A percentile compares a stretch with the other conserved stretches of the same genome.
Conservation (phyloP, 176 grass and related monocot species). For the Triticum timopheevii region DNA sequence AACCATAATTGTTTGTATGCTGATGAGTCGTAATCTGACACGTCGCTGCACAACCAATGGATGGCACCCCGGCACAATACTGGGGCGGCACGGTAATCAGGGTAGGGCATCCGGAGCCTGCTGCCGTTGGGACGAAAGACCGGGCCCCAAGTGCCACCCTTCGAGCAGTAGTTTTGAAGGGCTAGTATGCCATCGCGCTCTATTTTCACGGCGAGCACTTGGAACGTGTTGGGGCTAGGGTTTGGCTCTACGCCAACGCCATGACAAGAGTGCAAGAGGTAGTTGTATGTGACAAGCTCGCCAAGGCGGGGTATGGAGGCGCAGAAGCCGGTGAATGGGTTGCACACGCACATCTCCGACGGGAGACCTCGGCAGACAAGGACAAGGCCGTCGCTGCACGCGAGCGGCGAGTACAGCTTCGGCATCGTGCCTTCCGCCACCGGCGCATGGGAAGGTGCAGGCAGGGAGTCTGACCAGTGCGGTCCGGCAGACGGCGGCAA, state of each 20-base stretch:
- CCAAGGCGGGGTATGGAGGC: neutral
- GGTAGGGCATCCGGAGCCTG: no score
- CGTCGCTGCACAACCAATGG: no score
- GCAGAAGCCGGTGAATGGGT: neutral
- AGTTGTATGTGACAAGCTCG: neutral
- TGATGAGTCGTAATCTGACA: no score
- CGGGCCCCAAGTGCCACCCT: neutral
- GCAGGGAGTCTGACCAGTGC: constrained; percentile 16
- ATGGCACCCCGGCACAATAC: no score
- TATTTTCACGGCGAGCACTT: neutral
- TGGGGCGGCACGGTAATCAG: no score
- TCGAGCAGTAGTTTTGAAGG: constrained; percentile 22
- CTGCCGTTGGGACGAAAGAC: neutral
- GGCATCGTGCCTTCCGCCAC: neutral
- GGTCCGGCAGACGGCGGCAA: neutral
- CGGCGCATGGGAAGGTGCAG: neutral
- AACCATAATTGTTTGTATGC: no score
- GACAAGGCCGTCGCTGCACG: constrained; percentile 3
- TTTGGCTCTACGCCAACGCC: neutral
- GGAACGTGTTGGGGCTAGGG: neutral
- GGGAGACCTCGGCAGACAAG: neutral
- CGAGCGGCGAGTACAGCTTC: neutral
- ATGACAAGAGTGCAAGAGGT: neutral
- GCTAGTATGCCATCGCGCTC: neutral
- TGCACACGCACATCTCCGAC: neutral